Evolutionary conservation across 176 grass and related monocot species (phyloP), one percentile per base, ranked within the genome.

Genomic region (Tillandsia fasciculata): DNA sequence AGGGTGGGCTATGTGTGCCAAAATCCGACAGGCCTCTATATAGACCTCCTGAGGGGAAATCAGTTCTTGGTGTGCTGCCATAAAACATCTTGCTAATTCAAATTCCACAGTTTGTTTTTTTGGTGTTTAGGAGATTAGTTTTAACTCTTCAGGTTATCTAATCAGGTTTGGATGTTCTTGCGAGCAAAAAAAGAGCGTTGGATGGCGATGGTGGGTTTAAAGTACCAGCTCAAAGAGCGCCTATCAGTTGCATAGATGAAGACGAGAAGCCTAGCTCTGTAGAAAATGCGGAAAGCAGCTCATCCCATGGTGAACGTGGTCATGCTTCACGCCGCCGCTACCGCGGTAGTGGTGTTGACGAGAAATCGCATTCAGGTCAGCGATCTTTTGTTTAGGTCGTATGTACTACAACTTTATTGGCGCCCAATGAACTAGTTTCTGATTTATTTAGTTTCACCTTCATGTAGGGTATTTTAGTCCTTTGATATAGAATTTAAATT

Each of bases 161-260:
- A 68, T 72, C 70, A 97, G 94, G 94, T 64, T 64, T 92, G 76
- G 94, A 97, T 71, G 63, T 81, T 33, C 85, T 97, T 52, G 94
- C 94, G 28, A 81, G 53, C 58, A 78, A 64, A 48, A 97, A 97
- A 59, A 84, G 87, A 66, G 93, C 65, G 18, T 56, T 64, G 0
- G 81, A 78, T 69, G 81, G 51, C 0, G 54, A 52, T 67, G 82
- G 51, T 74, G 68, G 50, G 2, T 92, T 92, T 72, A 90, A 87
- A 79, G 76, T 52, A 0, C 89, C 94, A 20, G 64, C 76, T 79
- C 79, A 66, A 24, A 80, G 81, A 69, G 74, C 79, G 27, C 66
- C 79, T 3, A 64, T 80, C 9, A 49, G n/a, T 82, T 83, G 86
- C 27, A 61, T 87, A 0, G 94, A 92, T 63, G 94, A 97, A 79